Evolutionary conservation across 345 rosid species (phyloP), one percentile per base, ranked within the genome.

Genomic region (Arabis hirsuta): DNA sequence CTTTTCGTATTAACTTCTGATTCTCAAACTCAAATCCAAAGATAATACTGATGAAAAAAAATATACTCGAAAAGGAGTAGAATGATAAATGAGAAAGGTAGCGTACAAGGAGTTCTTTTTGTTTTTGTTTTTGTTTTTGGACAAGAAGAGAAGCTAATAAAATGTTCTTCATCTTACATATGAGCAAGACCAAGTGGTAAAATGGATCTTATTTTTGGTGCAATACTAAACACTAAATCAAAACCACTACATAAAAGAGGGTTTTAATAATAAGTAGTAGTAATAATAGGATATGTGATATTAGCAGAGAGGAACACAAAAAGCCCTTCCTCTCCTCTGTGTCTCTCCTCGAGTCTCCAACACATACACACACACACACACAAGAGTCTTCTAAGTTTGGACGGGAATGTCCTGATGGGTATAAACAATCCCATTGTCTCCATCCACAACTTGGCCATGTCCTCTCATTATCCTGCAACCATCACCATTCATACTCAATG

Each of bases 401-500:
- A 65, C 39, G 5, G 87, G 76, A 10, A 91, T 62, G 69, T 86
- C 94, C 69, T 84, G 83, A 78, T 96, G 99, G 69, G 83, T 84
- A 72, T 92, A 96, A 39, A 34, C 36, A 2, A 96, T 80, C 26
- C 88, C 91, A 62, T 86, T 90, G 81, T 96, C 98, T 53, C 97
- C 96, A 73, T 87, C 87, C 62, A 96, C 99, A 42, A 92, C 92
- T 72, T 96, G 99, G 38, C 99, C 99, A 5, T 76, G 80, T 46
- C 99, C 99, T 83, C 85, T 86, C 47, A 96, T 86, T 72, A 92
- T 82, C 99, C 99, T 96, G 92, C 85, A 82, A 5, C 39, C 60
- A 53, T 55, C 42, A 47, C 32, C 26, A 7, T 12, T 38, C 31
- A 11, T 48, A 43, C 19, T 16, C 4, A 34, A 26, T 22, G 36